Evolutionary conservation across 345 rosid genomes (phyloP).

Genomic region (Hibiscus tridactylites): DNA sequence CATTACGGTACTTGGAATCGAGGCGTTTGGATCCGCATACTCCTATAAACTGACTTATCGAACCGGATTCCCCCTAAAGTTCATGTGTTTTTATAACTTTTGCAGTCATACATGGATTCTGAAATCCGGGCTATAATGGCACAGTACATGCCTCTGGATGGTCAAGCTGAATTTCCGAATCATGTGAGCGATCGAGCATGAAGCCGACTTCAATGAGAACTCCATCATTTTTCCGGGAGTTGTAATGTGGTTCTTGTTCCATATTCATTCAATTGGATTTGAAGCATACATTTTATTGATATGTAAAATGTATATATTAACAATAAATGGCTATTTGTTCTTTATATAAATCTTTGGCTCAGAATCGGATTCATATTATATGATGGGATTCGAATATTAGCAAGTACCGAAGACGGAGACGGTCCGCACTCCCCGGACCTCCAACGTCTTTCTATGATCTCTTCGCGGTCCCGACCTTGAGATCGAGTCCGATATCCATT

Average conservation of each 20-base stretch:
- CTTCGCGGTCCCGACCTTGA: constrained; percentile 25
- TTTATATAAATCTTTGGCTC: too few species aligned
- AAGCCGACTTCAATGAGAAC: background rate
- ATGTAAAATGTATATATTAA: constrained; percentile 12
- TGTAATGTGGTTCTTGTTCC: background rate
- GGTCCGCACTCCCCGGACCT: background rate
- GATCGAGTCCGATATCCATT: constrained; percentile 60
- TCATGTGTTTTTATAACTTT: background rate
- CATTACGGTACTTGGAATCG: background rate
- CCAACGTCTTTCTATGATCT: background rate
- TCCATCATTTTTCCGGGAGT: background rate
- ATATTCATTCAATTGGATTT: constrained; percentile 10
- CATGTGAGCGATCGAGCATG: constrained; percentile 52
- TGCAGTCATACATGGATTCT: constrained; percentile 93
- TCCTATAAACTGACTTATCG: background rate
- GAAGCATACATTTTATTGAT: background rate
- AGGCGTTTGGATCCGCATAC: background rate
- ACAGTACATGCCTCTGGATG: constrained; percentile 93
- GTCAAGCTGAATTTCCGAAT: constrained; percentile 62
- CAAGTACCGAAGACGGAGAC: background rate
- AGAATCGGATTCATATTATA: too few species aligned
- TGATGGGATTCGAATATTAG: too few species aligned
- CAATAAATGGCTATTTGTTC: constrained; percentile 14
- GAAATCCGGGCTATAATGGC: constrained; percentile 99
- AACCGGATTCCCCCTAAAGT: background rate